A percentile compares a stretch with the other conserved stretches of the same genome.
These are phyloP conservation scores for Paraphoma sp. DNA, from an alignment of 2,329 filamentous ascomycete species.

Conservation along the genomic window DNA sequence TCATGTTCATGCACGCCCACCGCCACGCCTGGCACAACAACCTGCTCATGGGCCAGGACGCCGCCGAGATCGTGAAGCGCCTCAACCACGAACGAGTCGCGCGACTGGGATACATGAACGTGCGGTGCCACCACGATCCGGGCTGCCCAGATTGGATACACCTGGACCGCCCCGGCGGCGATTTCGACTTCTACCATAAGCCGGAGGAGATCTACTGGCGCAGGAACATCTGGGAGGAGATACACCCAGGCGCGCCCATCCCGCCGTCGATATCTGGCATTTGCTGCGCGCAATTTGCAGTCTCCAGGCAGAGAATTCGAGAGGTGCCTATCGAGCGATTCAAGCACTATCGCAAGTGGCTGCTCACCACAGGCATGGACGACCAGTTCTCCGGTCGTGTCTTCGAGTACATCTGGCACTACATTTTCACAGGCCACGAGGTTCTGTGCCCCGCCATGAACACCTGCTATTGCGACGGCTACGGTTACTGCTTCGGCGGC, in stretches of 20 bases:
- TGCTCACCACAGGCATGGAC: constrained; percentile 48
- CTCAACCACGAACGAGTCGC: constrained; percentile 60
- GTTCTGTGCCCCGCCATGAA: constrained; percentile 49
- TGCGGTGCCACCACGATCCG: constrained; percentile 64
- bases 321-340: constrained; percentile 60
- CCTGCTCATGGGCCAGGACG: constrained; percentile 58
- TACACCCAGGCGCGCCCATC: constrained; percentile 50
- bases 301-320: constrained; percentile 56
- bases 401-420: constrained; percentile 51
- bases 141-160: constrained; percentile 67
- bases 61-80: constrained; percentile 57
- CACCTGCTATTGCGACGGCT: constrained; percentile 67
- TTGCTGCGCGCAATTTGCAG: constrained; percentile 65
- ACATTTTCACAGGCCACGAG: constrained; percentile 49
- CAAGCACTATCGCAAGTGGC: constrained; percentile 61
- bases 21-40: constrained; percentile 67
- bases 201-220: constrained; percentile 49
- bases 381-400: constrained; percentile 48
- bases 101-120: constrained; percentile 64
- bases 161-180: constrained; percentile 48
- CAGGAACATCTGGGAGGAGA: constrained; percentile 47
- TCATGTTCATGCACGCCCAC: constrained; percentile 65
- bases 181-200: constrained; percentile 49
- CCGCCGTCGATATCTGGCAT: constrained; percentile 50
- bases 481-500: constrained; percentile 66